phyloP scores from a whole-genome alignment of 2,329 filamentous ascomycete species.

The Myriosclerotinia scirpicola region DNA sequence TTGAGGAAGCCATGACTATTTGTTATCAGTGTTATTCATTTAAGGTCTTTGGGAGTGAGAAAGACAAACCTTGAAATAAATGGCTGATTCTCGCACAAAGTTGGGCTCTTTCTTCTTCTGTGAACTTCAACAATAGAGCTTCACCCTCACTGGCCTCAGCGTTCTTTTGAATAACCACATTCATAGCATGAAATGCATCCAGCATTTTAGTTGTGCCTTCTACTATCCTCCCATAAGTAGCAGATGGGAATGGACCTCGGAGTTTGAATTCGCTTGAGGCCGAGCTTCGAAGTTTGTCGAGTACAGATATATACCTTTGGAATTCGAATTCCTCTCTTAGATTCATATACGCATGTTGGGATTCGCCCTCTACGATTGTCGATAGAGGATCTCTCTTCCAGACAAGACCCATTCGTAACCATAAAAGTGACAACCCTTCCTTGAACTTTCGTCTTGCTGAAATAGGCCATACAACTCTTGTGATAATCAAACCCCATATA shows the following conservation, averaged over 20 bases:
- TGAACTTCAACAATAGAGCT: constrained; percentile 75
- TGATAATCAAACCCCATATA: constrained; percentile 89
- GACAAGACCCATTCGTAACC: constrained; percentile 90
- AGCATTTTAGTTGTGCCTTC: constrained; percentile 79
- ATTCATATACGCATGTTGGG: constrained; percentile 71
- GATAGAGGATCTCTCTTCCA: constrained; percentile 93
- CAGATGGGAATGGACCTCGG: constrained; percentile 78
- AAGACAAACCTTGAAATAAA: constrained; percentile 56
- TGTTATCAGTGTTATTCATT: constrained; percentile 32
- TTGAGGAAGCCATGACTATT: constrained; percentile 78
- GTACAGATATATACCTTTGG: constrained; percentile 71
- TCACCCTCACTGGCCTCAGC: constrained; percentile 75
- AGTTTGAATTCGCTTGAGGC: constrained; percentile 88
- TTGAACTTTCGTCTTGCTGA: constrained; percentile 86
- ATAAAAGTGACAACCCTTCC: constrained; percentile 84
- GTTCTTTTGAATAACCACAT: constrained; percentile 83
- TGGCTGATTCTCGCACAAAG: constrained; percentile 90
- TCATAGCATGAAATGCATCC: constrained; percentile 95
- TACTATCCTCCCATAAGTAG: constrained; percentile 71
- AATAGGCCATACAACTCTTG: constrained; percentile 89
- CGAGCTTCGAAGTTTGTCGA: constrained; percentile 70
- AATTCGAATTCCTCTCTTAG: constrained; percentile 85
- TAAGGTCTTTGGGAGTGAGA: not conserved
- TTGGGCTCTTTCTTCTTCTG: constrained; percentile 72
- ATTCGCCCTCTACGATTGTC: constrained; percentile 61